Percentiles rank a stretch among this genome's conserved stretches.
Evolutionary conservation across 2,329 filamentous ascomycete species (phyloP).

Genomic region (Colletotrichum sp.): DNA sequence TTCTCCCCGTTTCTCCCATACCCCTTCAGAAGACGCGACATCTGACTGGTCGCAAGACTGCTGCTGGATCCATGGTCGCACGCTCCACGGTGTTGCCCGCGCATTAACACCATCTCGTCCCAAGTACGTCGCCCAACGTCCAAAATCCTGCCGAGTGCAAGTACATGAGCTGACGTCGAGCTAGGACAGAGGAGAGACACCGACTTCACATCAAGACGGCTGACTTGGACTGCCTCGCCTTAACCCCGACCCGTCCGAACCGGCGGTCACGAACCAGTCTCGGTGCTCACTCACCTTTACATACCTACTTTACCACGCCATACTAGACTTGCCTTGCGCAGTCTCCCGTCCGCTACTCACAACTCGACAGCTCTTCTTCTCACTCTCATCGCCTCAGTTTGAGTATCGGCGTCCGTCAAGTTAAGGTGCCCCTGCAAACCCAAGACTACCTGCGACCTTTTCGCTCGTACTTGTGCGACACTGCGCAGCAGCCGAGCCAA

Average conservation of each 20-base stretch:
- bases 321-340: not conserved
- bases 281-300: not conserved
- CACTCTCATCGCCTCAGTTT: not conserved
- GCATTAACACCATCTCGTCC: conserved; percentile 1
- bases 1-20: not conserved
- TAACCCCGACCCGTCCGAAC: conserved; percentile 15
- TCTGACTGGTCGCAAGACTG: not conserved
- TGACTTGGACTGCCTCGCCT: not conserved
- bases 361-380: not conserved
- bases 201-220: not conserved
- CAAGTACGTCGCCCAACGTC: not conserved
- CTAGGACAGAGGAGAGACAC: not conserved
- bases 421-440: not conserved
- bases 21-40: not conserved
- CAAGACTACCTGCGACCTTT: not conserved
- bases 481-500: conserved; percentile 7
- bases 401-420: not conserved
- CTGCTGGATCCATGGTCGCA: not conserved
- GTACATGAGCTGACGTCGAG: not conserved
- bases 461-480: conserved; percentile 3
- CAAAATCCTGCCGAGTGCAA: not conserved
- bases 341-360: not conserved
- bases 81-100: not conserved
- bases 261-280: not conserved
- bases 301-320: not conserved